phyloP scores from a whole-genome alignment of 1,284 basidiomycete species.

The Uromyces viciae-fabae region DNA sequence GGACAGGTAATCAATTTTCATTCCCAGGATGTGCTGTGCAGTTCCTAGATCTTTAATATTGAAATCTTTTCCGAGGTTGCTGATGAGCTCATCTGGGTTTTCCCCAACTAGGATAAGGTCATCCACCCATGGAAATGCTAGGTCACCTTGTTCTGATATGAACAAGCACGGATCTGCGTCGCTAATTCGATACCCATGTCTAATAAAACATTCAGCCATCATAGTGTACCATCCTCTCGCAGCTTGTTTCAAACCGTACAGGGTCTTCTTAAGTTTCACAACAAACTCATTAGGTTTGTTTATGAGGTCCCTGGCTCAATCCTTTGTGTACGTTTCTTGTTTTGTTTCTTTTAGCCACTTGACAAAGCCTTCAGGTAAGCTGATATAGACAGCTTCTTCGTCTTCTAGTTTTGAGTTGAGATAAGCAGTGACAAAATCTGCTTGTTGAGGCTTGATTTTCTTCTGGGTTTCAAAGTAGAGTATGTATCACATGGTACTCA shows the following conservation, averaged over 20 bases:
- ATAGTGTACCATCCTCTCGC: constrained; percentile 28
- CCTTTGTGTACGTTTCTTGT: background rate
- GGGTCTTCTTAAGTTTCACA: constrained; percentile 36
- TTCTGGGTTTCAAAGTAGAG: background rate
- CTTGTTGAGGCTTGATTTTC: constrained; percentile 19
- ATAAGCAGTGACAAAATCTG: constrained; percentile 24
- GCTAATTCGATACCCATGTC: constrained; percentile 11
- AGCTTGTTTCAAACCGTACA: constrained; percentile 44
- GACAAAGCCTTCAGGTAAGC: constrained; percentile 23
- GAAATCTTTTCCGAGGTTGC: background rate
- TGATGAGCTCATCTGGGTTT: constrained; percentile 3
- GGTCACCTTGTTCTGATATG: background rate
- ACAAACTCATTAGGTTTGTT: constrained; percentile 22
- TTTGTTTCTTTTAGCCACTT: constrained; percentile 32
- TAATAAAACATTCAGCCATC: constrained; percentile 7
- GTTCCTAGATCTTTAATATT: constrained; percentile 23
- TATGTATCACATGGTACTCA: constrained; percentile 12
- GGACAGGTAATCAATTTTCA: background rate
- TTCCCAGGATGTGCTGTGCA: constrained; percentile 13
- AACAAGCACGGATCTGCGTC: constrained; percentile 21
- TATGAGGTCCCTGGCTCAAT: background rate
- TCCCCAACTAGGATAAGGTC: constrained; percentile 20
- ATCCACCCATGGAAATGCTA: constrained; percentile 24
- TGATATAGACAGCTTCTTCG: constrained; percentile 19
- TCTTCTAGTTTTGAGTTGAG: constrained; percentile 28